Evolutionary conservation across 345 rosid genomes (phyloP).

Genomic region (Salix caprea): DNA sequence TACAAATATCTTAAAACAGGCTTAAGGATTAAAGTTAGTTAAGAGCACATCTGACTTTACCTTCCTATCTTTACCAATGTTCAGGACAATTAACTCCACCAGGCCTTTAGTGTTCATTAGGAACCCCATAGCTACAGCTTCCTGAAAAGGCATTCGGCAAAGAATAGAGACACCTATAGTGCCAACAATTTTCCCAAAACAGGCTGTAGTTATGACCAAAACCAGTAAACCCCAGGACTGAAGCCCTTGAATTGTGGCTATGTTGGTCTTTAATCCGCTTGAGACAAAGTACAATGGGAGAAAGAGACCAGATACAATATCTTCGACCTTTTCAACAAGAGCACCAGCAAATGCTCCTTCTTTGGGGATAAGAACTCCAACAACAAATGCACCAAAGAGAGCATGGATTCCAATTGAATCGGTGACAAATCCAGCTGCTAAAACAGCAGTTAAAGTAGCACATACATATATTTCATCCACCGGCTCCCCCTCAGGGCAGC

Average conservation of each 20-base stretch:
- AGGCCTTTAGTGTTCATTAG: constrained; percentile 81
- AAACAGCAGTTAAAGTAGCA: constrained; percentile 46
- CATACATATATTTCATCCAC: constrained; percentile 66
- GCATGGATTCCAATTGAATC: constrained; percentile 75
- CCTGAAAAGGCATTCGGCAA: constrained; percentile 45
- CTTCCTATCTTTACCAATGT: constrained; percentile 76
- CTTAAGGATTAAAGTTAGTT: neutral
- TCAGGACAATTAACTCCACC: constrained; percentile 86
- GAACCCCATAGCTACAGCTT: constrained; percentile 59
- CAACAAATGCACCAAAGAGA: constrained; percentile 72
- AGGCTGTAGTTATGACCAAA: constrained; percentile 58
- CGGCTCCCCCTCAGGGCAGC: constrained; percentile 76
- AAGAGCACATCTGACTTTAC: constrained; percentile 15
- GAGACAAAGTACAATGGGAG: constrained; percentile 74
- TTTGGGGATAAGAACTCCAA: constrained; percentile 65
- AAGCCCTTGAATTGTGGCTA: constrained; percentile 51
- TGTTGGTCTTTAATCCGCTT: constrained; percentile 73
- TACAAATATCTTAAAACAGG: neutral
- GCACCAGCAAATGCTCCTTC: constrained; percentile 67
- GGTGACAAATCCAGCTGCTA: constrained; percentile 58
- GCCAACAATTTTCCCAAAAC: constrained; percentile 69
- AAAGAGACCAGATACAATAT: constrained; percentile 69
- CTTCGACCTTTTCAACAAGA: constrained; percentile 70
- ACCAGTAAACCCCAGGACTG: constrained; percentile 73
- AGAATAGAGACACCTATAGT: constrained; percentile 50